Evolutionary conservation across 1,284 basidiomycete species (phyloP).

Genomic region (Fomes fomentarius): DNA sequence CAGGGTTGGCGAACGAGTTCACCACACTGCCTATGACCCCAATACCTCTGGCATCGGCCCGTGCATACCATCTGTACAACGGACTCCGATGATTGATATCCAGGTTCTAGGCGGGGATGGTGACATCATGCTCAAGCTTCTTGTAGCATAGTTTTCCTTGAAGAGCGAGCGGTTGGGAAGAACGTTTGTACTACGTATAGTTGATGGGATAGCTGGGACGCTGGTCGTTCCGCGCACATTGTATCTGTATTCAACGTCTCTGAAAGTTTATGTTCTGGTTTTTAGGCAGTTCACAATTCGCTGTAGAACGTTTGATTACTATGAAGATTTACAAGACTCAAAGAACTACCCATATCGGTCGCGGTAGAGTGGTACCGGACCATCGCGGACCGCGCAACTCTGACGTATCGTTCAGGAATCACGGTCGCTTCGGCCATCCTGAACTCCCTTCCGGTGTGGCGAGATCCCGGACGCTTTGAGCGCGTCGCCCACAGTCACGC

Average conservation of each 20-base stretch:
- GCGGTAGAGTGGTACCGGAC: too few relatives aligned
- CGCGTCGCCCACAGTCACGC: too few relatives aligned
- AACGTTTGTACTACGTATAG: neutral
- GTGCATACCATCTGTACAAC: conserved; percentile 1
- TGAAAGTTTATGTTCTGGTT: too few relatives aligned
- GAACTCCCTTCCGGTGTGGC: too few relatives aligned
- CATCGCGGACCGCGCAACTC: too few relatives aligned
- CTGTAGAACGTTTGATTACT: too few relatives aligned
- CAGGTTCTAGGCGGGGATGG: neutral
- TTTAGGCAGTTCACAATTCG: too few relatives aligned
- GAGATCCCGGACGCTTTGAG: too few relatives aligned
- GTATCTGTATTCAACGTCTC: neutral
- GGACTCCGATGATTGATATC: neutral
- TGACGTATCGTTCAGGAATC: too few relatives aligned
- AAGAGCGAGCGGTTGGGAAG: neutral
- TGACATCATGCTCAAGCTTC: neutral
- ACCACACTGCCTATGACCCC: neutral
- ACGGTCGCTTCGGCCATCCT: too few relatives aligned
- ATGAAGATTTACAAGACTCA: too few relatives aligned
- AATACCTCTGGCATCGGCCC: neutral
- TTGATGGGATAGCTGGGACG: neutral
- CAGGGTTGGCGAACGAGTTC: neutral
- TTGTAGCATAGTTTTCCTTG: neutral
- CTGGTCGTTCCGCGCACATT: neutral
- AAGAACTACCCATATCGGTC: too few relatives aligned